Base-by-base conservation (phyloP, 768 basidiomycete species). In the Rhizopogon vesiculosus region DNA sequence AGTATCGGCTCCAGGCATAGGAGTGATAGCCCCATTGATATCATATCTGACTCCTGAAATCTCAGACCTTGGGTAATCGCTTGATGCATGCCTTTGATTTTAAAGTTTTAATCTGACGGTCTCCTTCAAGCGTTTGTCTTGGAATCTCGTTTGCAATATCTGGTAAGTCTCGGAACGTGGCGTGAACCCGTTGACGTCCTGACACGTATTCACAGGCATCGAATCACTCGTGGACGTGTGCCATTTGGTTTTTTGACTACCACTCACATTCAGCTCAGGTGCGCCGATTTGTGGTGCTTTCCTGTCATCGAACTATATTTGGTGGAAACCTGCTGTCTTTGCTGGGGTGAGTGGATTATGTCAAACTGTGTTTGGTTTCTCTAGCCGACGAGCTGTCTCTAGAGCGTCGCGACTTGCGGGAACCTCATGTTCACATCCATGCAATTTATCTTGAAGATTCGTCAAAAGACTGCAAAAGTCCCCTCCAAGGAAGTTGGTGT, bases 271-370 rank as follows among this genome's bases (percentile, higher is more conserved):
- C n/a, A 48, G 44, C 33, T 7, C 53, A 78, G 83, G 82, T 3
- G 75, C 80, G 0, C 84, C 85, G 1, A 79, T 85, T 31, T 77
- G 76, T 39, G 84, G 85, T 1, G 79, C 82, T 3, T 68, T 86
- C 18, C 70, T 86, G 8, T 75, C 81, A 0, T 46, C 64, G 10
- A 66, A 70, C 3, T 83, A 78, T 60, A 65, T 76, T 4, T 86
- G 85, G 84, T 83, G 79, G 78, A 73, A 76, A 13, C 79, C 83
- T 5, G 77, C 76, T 2, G 44, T 83, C 13, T 86, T 84, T 60
- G 71, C 77, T 29, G 82, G 78, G 46, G 70, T 74, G 61, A 16
- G 65, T 59, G 4, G 43, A 44, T 16, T 7, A 28, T 44, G 15
- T 16, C 25, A 16, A 28, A 25, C 16, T 7, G 25, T 4, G 0